Evolutionary conservation across 1,284 basidiomycete species (phyloP).

Genomic region (Cryptococcus hybrid): DNA sequence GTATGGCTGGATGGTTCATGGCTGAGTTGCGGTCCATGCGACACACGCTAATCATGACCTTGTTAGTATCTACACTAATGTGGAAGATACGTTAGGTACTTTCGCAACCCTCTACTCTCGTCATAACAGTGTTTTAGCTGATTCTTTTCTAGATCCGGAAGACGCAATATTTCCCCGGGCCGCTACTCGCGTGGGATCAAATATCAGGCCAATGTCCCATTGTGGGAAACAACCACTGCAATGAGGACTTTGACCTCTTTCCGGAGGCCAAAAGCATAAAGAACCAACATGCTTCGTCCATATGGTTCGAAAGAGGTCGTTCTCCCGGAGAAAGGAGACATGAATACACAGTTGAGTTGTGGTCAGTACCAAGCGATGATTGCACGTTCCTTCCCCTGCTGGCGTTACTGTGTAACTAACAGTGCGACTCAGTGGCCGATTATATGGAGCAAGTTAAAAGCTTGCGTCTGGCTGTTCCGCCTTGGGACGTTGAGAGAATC

Average conservation of each 20-base stretch:
- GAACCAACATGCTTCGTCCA: not conserved
- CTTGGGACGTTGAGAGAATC: conserved; percentile 38
- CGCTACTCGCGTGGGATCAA: conserved; percentile 79
- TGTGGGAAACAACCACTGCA: conserved; percentile 42
- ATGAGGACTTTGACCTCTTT: conserved; percentile 15
- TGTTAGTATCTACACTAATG: conserved; percentile 76
- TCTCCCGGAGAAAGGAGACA: conserved; percentile 36
- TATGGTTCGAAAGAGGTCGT: conserved; percentile 33
- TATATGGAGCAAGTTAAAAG: conserved; percentile 37
- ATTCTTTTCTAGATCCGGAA: conserved; percentile 68
- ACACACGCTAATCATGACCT: too few relatives aligned
- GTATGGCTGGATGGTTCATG: too few relatives aligned
- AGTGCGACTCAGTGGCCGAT: conserved; percentile 21
- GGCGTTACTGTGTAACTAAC: not conserved
- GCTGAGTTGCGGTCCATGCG: too few relatives aligned
- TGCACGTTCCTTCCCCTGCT: conserved; percentile 17
- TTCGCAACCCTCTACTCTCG: too few relatives aligned
- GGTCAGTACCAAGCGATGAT: conserved; percentile 33
- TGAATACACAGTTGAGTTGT: conserved; percentile 29
- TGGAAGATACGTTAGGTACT: conserved; percentile 87
- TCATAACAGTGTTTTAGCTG: conserved; percentile 10
- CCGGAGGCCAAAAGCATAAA: too few relatives aligned
- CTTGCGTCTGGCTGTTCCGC: conserved; percentile 34
- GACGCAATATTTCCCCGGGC: conserved; percentile 92
- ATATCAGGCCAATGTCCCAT: conserved; percentile 64